phyloP scores from a whole-genome alignment of 352 stramenopile genomes.

The Hyaloperonospora arabidopsidis region DNA sequence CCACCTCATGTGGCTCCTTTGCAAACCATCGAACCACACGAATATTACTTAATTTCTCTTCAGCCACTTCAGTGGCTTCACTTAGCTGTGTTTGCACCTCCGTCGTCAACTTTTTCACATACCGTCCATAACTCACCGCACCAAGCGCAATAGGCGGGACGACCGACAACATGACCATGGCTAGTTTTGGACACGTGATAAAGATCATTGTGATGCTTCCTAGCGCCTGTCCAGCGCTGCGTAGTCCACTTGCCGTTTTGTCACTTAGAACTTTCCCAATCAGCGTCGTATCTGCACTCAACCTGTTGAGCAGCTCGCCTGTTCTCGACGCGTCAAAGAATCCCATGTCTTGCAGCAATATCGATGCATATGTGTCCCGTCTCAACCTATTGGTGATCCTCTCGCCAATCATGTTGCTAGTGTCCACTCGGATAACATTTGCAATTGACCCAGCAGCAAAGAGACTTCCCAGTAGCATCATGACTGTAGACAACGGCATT shows the following conservation, averaged over 20 bases:
- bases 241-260: constrained; percentile 71
- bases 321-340: constrained; percentile 89
- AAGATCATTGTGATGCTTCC: constrained; percentile 88
- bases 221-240: constrained; percentile 71
- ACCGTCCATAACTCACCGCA: constrained; percentile 80
- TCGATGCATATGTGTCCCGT: constrained; percentile 72
- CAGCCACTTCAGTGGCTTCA: constrained; percentile 85
- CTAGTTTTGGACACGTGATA: constrained; percentile 85
- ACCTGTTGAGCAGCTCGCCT: constrained; percentile 87
- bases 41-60: constrained; percentile 90
- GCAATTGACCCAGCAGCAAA: constrained; percentile 64
- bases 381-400: constrained; percentile 72
- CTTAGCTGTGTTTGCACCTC: constrained; percentile 88
- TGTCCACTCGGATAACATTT: constrained; percentile 66
- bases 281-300: constrained; percentile 87
- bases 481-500: constrained; percentile 38
- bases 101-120: constrained; percentile 81
- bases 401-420: constrained; percentile 83
- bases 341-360: constrained; percentile 79
- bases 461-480: constrained; percentile 52
- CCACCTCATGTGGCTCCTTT: constrained; percentile 66
- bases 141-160: constrained; percentile 88
- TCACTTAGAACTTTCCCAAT: constrained; percentile 91
- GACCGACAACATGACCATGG: constrained; percentile 84
- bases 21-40: constrained; percentile 89